Conservation (phyloP, 495 filamentous ascomycete species). For the Venustampulla echinocandica region DNA sequence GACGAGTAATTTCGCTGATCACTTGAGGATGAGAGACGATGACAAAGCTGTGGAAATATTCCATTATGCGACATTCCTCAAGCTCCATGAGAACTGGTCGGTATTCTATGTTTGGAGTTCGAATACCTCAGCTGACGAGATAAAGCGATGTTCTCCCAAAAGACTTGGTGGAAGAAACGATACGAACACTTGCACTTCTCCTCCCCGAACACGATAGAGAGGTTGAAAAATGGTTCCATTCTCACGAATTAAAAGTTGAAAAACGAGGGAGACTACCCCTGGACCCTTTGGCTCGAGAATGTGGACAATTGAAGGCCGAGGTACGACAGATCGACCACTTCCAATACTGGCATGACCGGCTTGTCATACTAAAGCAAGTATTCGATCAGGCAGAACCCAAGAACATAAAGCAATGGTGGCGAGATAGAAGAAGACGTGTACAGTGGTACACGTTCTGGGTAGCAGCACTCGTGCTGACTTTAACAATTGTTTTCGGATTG, state of each 20-base stretch:
- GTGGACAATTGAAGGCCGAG: constrained; percentile 25
- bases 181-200: constrained; percentile 37
- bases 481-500: constrained; percentile 3
- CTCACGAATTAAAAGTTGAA: constrained; percentile 5
- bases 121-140: not conserved
- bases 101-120: not conserved
- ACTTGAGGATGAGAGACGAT: constrained; percentile 34
- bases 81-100: constrained; percentile 15
- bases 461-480: not conserved
- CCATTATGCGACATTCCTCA: constrained; percentile 35
- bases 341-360: constrained; percentile 40
- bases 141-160: constrained; percentile 22
- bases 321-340: constrained; percentile 38
- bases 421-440: constrained; percentile 37
- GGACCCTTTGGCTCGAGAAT: constrained; percentile 20
- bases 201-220: constrained; percentile 30
- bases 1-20: constrained; percentile 39
- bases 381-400: constrained; percentile 42
- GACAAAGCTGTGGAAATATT: constrained; percentile 35
- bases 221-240: constrained; percentile 24
- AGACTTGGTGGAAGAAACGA: constrained; percentile 36
- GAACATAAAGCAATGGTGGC: constrained; percentile 40
- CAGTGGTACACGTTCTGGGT: constrained; percentile 42
- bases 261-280: constrained; percentile 12
- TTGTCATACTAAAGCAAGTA: constrained; percentile 41